phyloP scores from a whole-genome alignment of 2,329 filamentous ascomycete genomes.

The Graphiopsis chlorocephala region DNA sequence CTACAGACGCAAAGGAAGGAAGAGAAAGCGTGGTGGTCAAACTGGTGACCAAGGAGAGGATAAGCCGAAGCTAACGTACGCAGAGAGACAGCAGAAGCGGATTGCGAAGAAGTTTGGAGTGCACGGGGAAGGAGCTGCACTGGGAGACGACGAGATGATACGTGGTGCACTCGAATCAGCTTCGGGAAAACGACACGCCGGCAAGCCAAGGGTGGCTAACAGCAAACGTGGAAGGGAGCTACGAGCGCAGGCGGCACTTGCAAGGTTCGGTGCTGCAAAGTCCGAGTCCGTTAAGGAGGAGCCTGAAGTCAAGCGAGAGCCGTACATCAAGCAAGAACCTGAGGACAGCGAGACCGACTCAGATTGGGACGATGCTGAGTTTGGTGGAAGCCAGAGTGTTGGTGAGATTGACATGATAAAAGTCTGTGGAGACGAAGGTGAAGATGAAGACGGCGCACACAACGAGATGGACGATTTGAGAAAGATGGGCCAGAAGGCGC shows the following conservation, averaged over 20 bases:
- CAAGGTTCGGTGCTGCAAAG: slow-evolving; percentile 60
- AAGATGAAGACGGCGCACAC: slow-evolving; percentile 51
- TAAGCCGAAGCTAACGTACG: slow-evolving; percentile 58
- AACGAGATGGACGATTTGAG: slow-evolving; percentile 68
- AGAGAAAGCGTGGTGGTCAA: slow-evolving; percentile 54
- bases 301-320: slow-evolving; percentile 29
- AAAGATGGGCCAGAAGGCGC: slow-evolving; percentile 36
- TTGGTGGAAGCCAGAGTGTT: slow-evolving; percentile 61
- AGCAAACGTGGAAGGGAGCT: slow-evolving; percentile 74
- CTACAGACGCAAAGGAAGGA: slow-evolving; percentile 57
- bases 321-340: slow-evolving; percentile 64
- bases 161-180: slow-evolving; percentile 64
- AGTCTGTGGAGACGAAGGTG: slow-evolving; percentile 70
- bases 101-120: slow-evolving; percentile 79
- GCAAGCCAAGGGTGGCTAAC: slow-evolving; percentile 69
- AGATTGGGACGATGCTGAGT: slow-evolving; percentile 44
- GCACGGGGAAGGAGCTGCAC: slow-evolving; percentile 68
- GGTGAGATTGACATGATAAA: slow-evolving; percentile 66
- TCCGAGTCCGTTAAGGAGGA: slow-evolving; percentile 38
- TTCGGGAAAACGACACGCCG: slow-evolving; percentile 55
- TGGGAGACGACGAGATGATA: slow-evolving; percentile 67
- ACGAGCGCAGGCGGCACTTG: slow-evolving; percentile 72
- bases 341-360: slow-evolving; percentile 57
- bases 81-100: slow-evolving; percentile 68
- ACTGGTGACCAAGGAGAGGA: slow-evolving; percentile 40